A percentile compares a stretch with the other conserved stretches of the same genome.
These are phyloP conservation scores for Lagerstroemia speciosa DNA, from an alignment of 345 rosid genomes.

Conservation along the genomic window DNA sequence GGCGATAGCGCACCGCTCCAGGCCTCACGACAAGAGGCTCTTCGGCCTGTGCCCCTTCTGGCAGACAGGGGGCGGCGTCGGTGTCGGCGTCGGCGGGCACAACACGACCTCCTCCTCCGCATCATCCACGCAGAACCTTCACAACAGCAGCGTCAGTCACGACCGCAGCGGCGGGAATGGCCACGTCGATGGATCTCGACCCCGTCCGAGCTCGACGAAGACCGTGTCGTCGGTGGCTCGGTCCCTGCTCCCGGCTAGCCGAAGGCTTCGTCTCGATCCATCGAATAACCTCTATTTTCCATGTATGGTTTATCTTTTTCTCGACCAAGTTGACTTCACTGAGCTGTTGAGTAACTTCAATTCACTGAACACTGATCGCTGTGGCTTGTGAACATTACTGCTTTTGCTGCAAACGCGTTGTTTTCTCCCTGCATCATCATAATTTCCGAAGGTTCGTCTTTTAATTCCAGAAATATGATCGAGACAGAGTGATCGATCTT, in stretches of 20 bases:
- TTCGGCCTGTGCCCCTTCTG: conserved; percentile 73
- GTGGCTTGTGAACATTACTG: no score
- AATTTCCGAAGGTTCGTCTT: neutral
- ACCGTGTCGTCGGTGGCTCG: conserved; percentile 72
- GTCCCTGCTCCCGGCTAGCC: conserved; percentile 80
- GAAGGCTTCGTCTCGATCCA: conserved; percentile 90
- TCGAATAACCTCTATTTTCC: conserved; percentile 69
- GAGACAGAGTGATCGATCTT: neutral
- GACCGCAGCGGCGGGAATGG: conserved; percentile 12
- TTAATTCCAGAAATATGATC: neutral
- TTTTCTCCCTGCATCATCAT: neutral
- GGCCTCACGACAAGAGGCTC: conserved; percentile 34
- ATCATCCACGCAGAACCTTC: conserved; percentile 49
- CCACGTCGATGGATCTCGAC: conserved; percentile 19
- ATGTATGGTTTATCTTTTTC: conserved; percentile 30
- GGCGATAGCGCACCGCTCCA: conserved; percentile 47
- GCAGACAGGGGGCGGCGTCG: conserved; percentile 31
- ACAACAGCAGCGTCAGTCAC: conserved; percentile 16
- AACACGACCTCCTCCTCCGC: conserved; percentile 37
- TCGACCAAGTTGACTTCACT: conserved; percentile 20
- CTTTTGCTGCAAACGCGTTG: no score
- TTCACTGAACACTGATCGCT: neutral
- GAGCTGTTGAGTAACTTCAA: neutral
- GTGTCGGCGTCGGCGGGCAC: conserved; percentile 9
- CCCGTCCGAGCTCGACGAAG: conserved; percentile 23